Evolutionary conservation across 192 early-diverging fungal species (phyloP).

Genomic region (Entomortierella beljakovae): DNA sequence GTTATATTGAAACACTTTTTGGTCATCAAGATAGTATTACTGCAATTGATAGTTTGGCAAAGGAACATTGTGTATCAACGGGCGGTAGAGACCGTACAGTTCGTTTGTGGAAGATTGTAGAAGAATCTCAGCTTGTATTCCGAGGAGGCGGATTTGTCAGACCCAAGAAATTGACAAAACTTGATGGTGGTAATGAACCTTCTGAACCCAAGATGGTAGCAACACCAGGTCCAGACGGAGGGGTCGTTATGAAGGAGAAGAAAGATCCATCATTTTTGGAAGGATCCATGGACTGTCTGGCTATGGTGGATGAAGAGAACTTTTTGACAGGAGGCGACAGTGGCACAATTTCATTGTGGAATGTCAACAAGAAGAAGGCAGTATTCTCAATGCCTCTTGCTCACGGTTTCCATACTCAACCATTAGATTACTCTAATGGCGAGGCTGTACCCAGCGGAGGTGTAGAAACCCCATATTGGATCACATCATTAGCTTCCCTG

Average conservation of each 20-base stretch:
- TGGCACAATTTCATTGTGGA: conserved; percentile 95
- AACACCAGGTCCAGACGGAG: conserved; percentile 23
- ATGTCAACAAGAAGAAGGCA: conserved; percentile 92
- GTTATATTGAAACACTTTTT: conserved; percentile 97
- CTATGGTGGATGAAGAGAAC: conserved; percentile 92
- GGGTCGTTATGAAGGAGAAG: conserved; percentile 38
- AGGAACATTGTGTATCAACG: conserved; percentile 91
- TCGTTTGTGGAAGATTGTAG: conserved; percentile 95
- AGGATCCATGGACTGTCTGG: conserved; percentile 85
- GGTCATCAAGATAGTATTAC: conserved; percentile 96
- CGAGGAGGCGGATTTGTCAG: conserved; percentile 72
- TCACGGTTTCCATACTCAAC: conserved; percentile 75
- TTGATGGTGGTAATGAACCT: conserved; percentile 11
- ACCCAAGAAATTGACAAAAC: conserved; percentile 49
- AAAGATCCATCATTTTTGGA: conserved; percentile 59
- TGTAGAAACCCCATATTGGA: conserved; percentile 77
- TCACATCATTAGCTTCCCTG: conserved; percentile 86
- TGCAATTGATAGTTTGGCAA: conserved; percentile 81
- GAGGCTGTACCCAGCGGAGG: conserved; percentile 42
- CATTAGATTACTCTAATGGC: conserved; percentile 57
- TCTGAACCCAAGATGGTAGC: conserved; percentile 21
- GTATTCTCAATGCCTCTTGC: conserved; percentile 78
- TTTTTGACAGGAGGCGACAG: conserved; percentile 94
- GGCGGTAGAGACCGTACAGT: conserved; percentile 92
- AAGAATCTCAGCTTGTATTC: conserved; percentile 95